phyloP scores from a whole-genome alignment of 1,284 basidiomycete genomes.

The Papiliotrema nemorosa region DNA sequence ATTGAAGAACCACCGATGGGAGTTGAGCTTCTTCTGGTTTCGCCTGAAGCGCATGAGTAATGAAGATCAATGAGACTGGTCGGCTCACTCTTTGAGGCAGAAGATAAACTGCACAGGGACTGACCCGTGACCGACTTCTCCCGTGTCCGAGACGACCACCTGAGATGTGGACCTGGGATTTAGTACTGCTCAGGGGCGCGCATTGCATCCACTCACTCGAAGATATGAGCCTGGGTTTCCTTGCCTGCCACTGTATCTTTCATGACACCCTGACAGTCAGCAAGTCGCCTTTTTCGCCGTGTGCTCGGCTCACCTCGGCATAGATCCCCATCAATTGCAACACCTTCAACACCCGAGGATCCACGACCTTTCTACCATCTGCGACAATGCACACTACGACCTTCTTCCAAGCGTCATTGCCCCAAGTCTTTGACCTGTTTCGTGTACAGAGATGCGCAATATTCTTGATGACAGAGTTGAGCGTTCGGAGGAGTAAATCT shows the following conservation, averaged over 20 bases:
- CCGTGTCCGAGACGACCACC: slow-evolving; percentile 69
- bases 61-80: neutral
- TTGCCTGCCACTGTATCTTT: slow-evolving; percentile 89
- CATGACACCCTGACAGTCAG: slow-evolving; percentile 69
- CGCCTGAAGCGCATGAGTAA: slow-evolving; percentile 54
- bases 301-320: slow-evolving; percentile 66
- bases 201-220: slow-evolving; percentile 59
- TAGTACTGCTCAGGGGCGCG: slow-evolving; percentile 19
- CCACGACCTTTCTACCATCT: slow-evolving; percentile 85
- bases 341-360: slow-evolving; percentile 56
- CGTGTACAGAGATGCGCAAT: slow-evolving; percentile 78
- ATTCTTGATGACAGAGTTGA: slow-evolving; percentile 93
- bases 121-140: slow-evolving; percentile 74
- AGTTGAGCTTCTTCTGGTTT: slow-evolving; percentile 93
- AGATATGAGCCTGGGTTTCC: slow-evolving; percentile 90
- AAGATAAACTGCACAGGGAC: slow-evolving; percentile 91
- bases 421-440: slow-evolving; percentile 85
- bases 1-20: slow-evolving; percentile 89
- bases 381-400: slow-evolving; percentile 88
- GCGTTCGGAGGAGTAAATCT: slow-evolving; percentile 73
- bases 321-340: slow-evolving; percentile 81
- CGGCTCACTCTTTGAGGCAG: slow-evolving; percentile 67
- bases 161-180: slow-evolving; percentile 67
- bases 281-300: slow-evolving; percentile 44
- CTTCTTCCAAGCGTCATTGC: slow-evolving; percentile 90